Percentiles rank a stretch among this genome's conserved stretches.
These are phyloP conservation scores for Chaetomium fimeti DNA, from an alignment of 495 filamentous ascomycete species.

Conservation along the genomic window DNA sequence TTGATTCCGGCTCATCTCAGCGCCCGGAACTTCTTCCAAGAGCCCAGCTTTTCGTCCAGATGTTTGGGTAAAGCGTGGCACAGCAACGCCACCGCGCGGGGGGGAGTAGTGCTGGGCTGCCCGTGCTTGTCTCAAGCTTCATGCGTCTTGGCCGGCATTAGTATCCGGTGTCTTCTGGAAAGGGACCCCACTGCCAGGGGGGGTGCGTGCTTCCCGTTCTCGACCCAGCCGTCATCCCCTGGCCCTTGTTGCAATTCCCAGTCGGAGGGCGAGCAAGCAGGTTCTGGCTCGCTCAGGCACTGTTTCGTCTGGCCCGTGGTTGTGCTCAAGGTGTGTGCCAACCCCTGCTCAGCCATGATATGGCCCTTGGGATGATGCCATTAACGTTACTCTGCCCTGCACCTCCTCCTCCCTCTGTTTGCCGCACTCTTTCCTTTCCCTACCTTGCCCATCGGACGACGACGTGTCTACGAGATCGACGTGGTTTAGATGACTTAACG, in stretches of 20 bases:
- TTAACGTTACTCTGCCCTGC: slow-evolving; percentile 31
- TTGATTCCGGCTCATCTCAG: background rate
- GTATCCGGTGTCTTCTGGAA: slow-evolving; percentile 31
- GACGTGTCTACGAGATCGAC: slow-evolving; percentile 35
- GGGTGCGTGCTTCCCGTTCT: slow-evolving; percentile 16
- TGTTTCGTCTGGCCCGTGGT: slow-evolving; percentile 49
- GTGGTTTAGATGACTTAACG: slow-evolving; percentile 50
- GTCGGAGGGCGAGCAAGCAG: slow-evolving; percentile 31
- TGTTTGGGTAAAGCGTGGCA: background rate
- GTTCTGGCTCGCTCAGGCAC: slow-evolving; percentile 43
- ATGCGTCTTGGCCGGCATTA: slow-evolving; percentile 24
- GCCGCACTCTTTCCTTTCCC: slow-evolving; percentile 28
- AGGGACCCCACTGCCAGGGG: slow-evolving; percentile 6
- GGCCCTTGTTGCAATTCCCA: slow-evolving; percentile 43
- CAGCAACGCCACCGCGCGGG: background rate
- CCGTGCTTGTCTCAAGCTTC: slow-evolving; percentile 18
- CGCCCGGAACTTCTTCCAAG: background rate
- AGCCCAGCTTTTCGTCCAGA: too few species aligned
- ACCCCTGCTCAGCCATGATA: slow-evolving; percentile 17
- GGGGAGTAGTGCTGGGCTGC: background rate
- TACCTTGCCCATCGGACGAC: slow-evolving; percentile 38
- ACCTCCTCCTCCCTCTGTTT: slow-evolving; percentile 30
- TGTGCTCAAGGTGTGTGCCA: slow-evolving; percentile 33
- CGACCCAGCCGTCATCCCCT: slow-evolving; percentile 26
- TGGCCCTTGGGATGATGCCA: slow-evolving; percentile 24